These are phyloP conservation scores for Pleurotus djamor DNA, from an alignment of 768 basidiomycete species.

Conservation along the genomic window DNA sequence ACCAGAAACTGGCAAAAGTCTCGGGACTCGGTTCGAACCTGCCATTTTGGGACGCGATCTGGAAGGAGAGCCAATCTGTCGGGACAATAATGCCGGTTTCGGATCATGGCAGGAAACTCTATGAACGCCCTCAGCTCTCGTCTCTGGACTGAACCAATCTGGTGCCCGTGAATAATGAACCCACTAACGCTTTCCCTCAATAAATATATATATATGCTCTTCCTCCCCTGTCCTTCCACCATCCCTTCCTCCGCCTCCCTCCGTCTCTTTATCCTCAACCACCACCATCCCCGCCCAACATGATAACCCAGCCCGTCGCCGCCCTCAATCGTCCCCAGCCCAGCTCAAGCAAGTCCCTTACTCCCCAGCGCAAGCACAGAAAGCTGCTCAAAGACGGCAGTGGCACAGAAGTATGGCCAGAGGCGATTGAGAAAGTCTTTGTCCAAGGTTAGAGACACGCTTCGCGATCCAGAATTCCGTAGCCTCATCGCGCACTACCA, in stretches of 20 bases:
- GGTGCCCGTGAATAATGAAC: constrained; percentile 19
- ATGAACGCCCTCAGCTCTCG: constrained; percentile 12
- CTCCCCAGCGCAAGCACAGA: constrained; percentile 78
- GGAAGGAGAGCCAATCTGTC: constrained; percentile 39
- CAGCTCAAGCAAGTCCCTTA: constrained; percentile 39
- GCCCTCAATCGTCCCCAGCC: constrained; percentile 29
- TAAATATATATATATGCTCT: constrained; percentile 27
- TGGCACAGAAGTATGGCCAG: constrained; percentile 84
- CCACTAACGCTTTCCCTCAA: constrained; percentile 18
- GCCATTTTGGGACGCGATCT: constrained; percentile 18
- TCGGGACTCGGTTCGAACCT: constrained; percentile 19
- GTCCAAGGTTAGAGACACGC: constrained; percentile 52
- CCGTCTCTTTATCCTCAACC: constrained; percentile 10
- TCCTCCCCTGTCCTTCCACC: constrained; percentile 14
- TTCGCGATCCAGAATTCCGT: constrained; percentile 6
- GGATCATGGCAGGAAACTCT: constrained; percentile 42
- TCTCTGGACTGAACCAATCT: constrained; percentile 15
- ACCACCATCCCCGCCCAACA: constrained; percentile 13
- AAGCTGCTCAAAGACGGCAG: constrained; percentile 80
- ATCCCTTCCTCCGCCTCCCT: constrained; percentile 16
- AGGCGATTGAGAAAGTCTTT: constrained; percentile 72
- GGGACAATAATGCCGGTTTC: constrained; percentile 52
- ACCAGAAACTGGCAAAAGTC: constrained; percentile 1
- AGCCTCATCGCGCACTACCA: constrained; percentile 18
- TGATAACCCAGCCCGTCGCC: constrained; percentile 12